Conservation (phyloP, 805 yeast species). For the Komagataella kurtzmanii region DNA sequence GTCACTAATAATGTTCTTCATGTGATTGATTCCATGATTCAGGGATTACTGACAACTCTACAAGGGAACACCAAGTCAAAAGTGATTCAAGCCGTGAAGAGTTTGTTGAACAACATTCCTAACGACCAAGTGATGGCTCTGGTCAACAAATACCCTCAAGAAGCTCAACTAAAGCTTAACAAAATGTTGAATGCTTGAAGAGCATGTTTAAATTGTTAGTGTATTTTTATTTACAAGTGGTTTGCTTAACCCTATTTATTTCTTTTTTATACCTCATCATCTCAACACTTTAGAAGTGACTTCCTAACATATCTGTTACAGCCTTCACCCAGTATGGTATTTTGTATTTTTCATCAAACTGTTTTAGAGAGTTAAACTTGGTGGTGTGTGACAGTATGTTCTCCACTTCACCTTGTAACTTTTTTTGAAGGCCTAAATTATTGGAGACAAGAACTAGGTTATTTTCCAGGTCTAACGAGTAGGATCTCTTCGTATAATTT, state of each 20-base stretch:
- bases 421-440: slow-evolving; percentile 40
- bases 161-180: slow-evolving; percentile 37
- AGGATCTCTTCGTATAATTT: slow-evolving; percentile 85
- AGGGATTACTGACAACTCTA: slow-evolving; percentile 58
- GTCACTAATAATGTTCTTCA: slow-evolving; percentile 42
- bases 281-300: not conserved
- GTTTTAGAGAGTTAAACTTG: not conserved
- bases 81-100: slow-evolving; percentile 49
- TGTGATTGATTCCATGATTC: slow-evolving; percentile 56
- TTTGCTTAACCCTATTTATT: not conserved
- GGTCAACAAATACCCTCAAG: slow-evolving; percentile 48
- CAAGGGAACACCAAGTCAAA: slow-evolving; percentile 60
- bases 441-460: slow-evolving; percentile 71
- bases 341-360: not conserved
- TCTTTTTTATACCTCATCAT: not conserved
- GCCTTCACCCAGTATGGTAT: not conserved
- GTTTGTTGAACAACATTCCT: slow-evolving; percentile 49
- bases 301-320: not conserved
- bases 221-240: slow-evolving; percentile 14
- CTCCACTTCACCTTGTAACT: slow-evolving; percentile 51
- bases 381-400: slow-evolving; percentile 34
- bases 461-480: slow-evolving; percentile 75
- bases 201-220: not conserved
- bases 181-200: not conserved
- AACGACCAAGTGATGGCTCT: slow-evolving; percentile 55